Base-by-base conservation (phyloP, 345 rosid species). In the Dovyalis caffra region DNA sequence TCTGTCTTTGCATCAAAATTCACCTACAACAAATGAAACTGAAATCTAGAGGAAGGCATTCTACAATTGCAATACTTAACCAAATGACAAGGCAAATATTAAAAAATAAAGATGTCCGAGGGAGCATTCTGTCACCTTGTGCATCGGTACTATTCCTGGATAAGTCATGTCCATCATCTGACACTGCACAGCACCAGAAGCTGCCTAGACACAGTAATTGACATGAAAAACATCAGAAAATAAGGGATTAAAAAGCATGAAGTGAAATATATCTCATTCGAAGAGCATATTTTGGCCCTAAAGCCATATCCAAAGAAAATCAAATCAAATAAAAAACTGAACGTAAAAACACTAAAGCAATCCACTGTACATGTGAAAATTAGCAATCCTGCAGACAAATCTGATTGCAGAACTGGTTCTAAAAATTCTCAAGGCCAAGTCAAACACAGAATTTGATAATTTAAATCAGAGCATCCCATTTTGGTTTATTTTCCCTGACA, bases 181-280 rank as follows among this genome's bases (percentile, higher is more conserved):
- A 74, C 99, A 95, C 73, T 93, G 99, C 69, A 95, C 97, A 71
- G 99, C 99, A 78, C 98, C 99, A 0, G 99, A 95, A 78, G 99
- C 98, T 86, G 94, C 98, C 97, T 91, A 64, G 66, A 56, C 64
- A 77, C 43, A 82, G 75, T 29, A 29, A 58, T 58, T 73, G 70
- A 68, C 32, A 67, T 8, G 37, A 51, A 10, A 32, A 66, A 66
- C 58, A 12, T 40, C 20, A 66, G 45, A 38, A 31, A 12, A 34
- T 6, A 62, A 9, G n/a, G 7, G 25, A 38, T 28, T 38, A 18
- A 71, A 68, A 43, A 60, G 18, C 12, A 62, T 32, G 10, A 45
- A 6, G 68, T 20, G 23, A 43, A 61, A 60, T 61, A 35, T 4
- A 23, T 29, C 43, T 73, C 40, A 45, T 31, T 43, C 25, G 31